Evolutionary conservation across 306 rosid genomes (phyloP).

Genomic region (Cicer arietinum): DNA sequence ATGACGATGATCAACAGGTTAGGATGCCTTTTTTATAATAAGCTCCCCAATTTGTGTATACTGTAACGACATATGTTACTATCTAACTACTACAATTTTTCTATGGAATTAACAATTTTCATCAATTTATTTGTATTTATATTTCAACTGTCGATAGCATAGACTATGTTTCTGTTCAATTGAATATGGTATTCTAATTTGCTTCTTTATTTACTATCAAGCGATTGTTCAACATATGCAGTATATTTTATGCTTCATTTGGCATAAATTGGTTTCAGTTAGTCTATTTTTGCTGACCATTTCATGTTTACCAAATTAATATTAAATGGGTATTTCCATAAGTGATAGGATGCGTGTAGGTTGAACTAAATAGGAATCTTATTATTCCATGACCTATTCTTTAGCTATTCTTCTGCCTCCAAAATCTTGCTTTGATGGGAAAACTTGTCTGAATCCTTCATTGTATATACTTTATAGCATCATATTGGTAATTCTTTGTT

Average conservation of each 20-base stretch:
- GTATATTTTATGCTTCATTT: slow-evolving; percentile 21
- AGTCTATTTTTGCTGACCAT: slow-evolving; percentile 16
- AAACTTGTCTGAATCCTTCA: slow-evolving; percentile 11
- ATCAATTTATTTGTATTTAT: slow-evolving; percentile 21
- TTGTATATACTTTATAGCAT: slow-evolving; percentile 14
- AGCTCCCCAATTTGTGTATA: slow-evolving; percentile 20
- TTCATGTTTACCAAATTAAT: slow-evolving; percentile 11
- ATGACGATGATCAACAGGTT: slow-evolving; percentile 99
- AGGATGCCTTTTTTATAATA: slow-evolving; percentile 50
- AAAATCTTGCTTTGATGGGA: slow-evolving; percentile 12
- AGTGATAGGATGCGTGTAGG: slow-evolving; percentile 24
- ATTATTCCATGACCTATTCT: not conserved
- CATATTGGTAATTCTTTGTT: not conserved
- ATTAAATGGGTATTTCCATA: slow-evolving; percentile 17
- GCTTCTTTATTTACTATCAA: slow-evolving; percentile 12
- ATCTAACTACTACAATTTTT: slow-evolving; percentile 21
- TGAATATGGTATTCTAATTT: slow-evolving; percentile 29
- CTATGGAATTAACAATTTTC: not conserved
- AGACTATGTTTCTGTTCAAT: slow-evolving; percentile 4
- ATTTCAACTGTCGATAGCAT: slow-evolving; percentile 2
- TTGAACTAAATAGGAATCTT: slow-evolving; percentile 22
- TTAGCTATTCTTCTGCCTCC: slow-evolving; percentile 4
- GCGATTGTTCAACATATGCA: slow-evolving; percentile 8
- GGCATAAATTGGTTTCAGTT: slow-evolving; percentile 21
- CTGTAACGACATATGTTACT: slow-evolving; percentile 19